Evolutionary conservation across 2,329 filamentous ascomycete genomes (phyloP), one percentile per base, ranked within the genome.

Genomic region (Microcyclosporella mali): DNA sequence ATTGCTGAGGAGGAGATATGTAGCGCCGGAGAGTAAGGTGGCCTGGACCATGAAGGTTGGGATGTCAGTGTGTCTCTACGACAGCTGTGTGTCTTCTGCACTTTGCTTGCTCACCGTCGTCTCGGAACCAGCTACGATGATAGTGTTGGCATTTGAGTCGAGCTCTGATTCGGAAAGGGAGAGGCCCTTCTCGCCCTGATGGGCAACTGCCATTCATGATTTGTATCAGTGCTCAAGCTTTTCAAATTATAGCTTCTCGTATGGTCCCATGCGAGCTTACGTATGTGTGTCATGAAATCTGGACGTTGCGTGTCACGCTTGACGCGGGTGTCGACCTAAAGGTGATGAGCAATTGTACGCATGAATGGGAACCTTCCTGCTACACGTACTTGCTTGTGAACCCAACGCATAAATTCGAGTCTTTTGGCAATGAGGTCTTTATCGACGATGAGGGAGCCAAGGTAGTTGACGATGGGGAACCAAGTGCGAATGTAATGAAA

Each of bases 271-370:
- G n/a, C n/a, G n/a, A n/a, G n/a, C n/a, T n/a, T n/a, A n/a, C n/a
- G n/a, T 44, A 71, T 71, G 14, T 66, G 57, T 42, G 68, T 70
- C 59, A 78, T 71, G 17, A 70, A 66, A 3, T 82, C 72, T 14
- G 49, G 53, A 29, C 57, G 49, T 37, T 57, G 46, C 37, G 51
- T 63, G 14, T 60, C 62, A 34, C 33, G 52, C 39, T 49, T 57
- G 44, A 55, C 55, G 42, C 56, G 55, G 38, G 51, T 47, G 8
- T 57, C 40, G n/a, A n/a, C n/a, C n/a, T n/a, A n/a, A n/a, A n/a
- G n/a, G n/a, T n/a, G n/a, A n/a, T n/a, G n/a, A n/a, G n/a, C n/a
- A n/a, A n/a, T n/a, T n/a, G n/a, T n/a, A n/a, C n/a, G n/a, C n/a
- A n/a, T n/a, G n/a, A n/a, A n/a, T n/a, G n/a, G n/a, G n/a, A n/a